These are phyloP conservation scores for Termitomyces sp. DNA, from an alignment of 768 basidiomycete genomes.

Conservation along the genomic window DNA sequence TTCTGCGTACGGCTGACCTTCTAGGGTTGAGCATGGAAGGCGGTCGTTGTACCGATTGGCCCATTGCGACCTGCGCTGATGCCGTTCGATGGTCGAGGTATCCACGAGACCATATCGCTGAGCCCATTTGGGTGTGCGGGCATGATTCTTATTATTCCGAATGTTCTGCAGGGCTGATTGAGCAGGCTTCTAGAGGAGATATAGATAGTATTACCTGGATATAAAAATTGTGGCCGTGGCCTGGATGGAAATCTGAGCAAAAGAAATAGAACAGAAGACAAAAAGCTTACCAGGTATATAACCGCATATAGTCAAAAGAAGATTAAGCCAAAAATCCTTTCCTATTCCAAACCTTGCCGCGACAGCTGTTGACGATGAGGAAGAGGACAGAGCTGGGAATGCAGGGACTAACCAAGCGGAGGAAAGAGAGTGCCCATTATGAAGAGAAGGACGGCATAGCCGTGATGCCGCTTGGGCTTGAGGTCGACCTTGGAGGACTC, in stretches of 20 bases:
- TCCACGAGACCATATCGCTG: constrained; percentile 88
- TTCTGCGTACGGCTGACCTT: constrained; percentile 71
- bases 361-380: constrained; percentile 56
- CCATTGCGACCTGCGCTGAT: constrained; percentile 83
- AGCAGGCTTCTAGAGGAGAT: constrained; percentile 3
- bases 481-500: constrained; percentile 53
- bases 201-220: constrained; percentile 56
- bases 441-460: constrained; percentile 77
- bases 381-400: constrained; percentile 1
- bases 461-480: constrained; percentile 75
- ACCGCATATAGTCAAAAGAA: constrained; percentile 84
- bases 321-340: constrained; percentile 87
- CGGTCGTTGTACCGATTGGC: constrained; percentile 83
- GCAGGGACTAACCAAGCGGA: constrained; percentile 65
- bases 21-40: constrained; percentile 62
- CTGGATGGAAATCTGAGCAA: constrained; percentile 30
- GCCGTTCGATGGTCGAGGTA: constrained; percentile 71
- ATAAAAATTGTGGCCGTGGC: constrained; percentile 92
- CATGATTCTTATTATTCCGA: constrained; percentile 90
- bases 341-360: constrained; percentile 92
- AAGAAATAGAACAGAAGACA: not conserved
- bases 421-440: constrained; percentile 89
- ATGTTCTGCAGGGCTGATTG: constrained; percentile 62
- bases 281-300: constrained; percentile 75
- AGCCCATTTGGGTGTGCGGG: constrained; percentile 95